Percentiles rank a stretch among this genome's conserved stretches.
These are phyloP conservation scores for Podospora appendiculata DNA, from an alignment of 495 filamentous ascomycete genomes.

Conservation along the genomic window DNA sequence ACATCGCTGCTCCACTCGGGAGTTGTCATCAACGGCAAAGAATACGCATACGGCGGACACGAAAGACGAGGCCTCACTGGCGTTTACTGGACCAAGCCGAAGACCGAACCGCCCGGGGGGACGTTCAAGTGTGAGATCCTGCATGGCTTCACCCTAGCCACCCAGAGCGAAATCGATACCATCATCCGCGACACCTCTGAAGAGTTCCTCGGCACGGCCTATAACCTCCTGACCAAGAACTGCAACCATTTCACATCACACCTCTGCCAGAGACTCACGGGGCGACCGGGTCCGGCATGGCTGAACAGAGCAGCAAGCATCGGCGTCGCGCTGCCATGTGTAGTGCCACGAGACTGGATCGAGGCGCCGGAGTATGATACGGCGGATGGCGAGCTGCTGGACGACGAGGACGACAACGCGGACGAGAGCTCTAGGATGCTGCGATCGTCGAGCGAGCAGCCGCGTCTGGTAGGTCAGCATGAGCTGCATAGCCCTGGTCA, in stretches of 20 bases:
- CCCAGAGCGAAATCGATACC: slow-evolving; percentile 55
- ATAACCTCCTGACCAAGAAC: slow-evolving; percentile 71
- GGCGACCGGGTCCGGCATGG: slow-evolving; percentile 56
- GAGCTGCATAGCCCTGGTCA: not conserved
- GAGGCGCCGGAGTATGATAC: slow-evolving; percentile 65
- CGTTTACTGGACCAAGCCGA: slow-evolving; percentile 70
- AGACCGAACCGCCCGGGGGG: slow-evolving; percentile 60
- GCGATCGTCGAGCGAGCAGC: slow-evolving; percentile 21
- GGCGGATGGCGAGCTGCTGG: slow-evolving; percentile 58
- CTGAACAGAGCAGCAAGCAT: slow-evolving; percentile 74
- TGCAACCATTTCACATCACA: slow-evolving; percentile 77
- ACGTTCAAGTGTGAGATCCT: slow-evolving; percentile 62
- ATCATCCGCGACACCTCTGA: slow-evolving; percentile 58
- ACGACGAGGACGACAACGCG: slow-evolving; percentile 39
- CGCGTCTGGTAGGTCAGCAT: slow-evolving; percentile 16
- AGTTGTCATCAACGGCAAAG: slow-evolving; percentile 64
- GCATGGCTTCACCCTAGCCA: slow-evolving; percentile 61
- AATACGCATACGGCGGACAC: slow-evolving; percentile 82
- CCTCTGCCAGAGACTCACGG: slow-evolving; percentile 58
- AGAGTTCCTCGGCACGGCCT: slow-evolving; percentile 59
- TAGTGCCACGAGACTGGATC: slow-evolving; percentile 74
- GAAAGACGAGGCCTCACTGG: slow-evolving; percentile 56
- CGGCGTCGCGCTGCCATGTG: slow-evolving; percentile 66
- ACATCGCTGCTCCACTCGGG: slow-evolving; percentile 68
- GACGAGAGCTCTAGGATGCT: slow-evolving; percentile 19